phyloP scores from a whole-genome alignment of 2,329 filamentous ascomycete genomes.

The Sarocladiaceae sp. region DNA sequence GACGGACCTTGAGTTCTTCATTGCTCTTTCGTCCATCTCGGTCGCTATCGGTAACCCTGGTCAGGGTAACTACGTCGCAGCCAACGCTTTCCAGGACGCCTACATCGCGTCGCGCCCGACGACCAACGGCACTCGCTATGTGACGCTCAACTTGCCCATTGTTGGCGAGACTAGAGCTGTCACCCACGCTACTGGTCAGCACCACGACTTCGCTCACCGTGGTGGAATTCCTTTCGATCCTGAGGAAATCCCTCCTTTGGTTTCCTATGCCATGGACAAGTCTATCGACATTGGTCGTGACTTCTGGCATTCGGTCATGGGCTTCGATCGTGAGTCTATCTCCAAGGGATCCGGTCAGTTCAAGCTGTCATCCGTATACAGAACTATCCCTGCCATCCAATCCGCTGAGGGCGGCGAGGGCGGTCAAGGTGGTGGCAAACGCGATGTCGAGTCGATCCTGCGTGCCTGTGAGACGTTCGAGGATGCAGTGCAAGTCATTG shows the following conservation, averaged over 20 bases:
- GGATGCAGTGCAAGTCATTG: neutral
- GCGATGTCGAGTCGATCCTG: neutral
- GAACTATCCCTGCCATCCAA: neutral
- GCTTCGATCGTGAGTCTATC: neutral
- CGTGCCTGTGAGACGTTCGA: neutral
- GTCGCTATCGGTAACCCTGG: conserved; percentile 26
- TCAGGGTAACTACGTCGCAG: conserved; percentile 34
- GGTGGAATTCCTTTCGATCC: neutral
- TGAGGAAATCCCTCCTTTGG: neutral
- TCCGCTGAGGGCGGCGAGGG: neutral
- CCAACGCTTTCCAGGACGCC: conserved; percentile 27
- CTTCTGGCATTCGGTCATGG: neutral
- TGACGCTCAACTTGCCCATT: neutral
- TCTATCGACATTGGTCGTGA: neutral
- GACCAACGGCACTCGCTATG: neutral
- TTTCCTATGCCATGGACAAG: neutral
- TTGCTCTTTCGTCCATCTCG: conserved; percentile 27
- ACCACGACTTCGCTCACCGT: neutral
- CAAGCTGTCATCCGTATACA: neutral
- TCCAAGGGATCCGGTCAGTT: neutral
- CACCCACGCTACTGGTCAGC: neutral
- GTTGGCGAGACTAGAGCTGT: neutral
- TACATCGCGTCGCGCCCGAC: conserved; percentile 19
- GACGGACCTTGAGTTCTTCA: conserved; percentile 30
- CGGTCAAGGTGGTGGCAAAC: neutral